These are phyloP conservation scores for Echria macrotheca DNA, from an alignment of 495 filamentous ascomycete genomes.

Conservation along the genomic window DNA sequence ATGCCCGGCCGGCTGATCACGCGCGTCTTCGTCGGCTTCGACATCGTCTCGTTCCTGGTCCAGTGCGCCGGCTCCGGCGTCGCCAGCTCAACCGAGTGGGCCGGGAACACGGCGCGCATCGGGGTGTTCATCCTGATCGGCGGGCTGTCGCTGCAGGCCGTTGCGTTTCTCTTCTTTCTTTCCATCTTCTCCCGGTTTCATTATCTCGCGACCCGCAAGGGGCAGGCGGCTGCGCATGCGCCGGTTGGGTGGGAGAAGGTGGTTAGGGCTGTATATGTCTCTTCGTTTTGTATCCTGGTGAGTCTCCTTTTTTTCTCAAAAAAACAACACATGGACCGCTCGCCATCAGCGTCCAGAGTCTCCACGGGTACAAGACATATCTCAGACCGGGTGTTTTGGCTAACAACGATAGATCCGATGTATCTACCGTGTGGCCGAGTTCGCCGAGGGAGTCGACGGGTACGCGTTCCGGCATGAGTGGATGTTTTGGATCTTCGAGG, in stretches of 20 bases:
- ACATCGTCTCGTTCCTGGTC: slow-evolving; percentile 36
- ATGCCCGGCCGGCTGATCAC: slow-evolving; percentile 35
- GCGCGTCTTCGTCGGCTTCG: slow-evolving; percentile 35
- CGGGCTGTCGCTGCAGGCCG: slow-evolving; percentile 43
- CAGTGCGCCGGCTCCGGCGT: slow-evolving; percentile 28
- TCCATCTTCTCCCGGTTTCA: slow-evolving; percentile 36
- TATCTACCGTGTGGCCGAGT: slow-evolving; percentile 60
- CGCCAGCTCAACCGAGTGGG: slow-evolving; percentile 24
- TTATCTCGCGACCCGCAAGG: background rate
- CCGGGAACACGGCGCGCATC: slow-evolving; percentile 16
- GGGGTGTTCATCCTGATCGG: slow-evolving; percentile 43
- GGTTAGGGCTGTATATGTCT: slow-evolving; percentile 47
- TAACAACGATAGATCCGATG: slow-evolving; percentile 42
- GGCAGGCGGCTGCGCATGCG: background rate
- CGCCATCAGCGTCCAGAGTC: no score
- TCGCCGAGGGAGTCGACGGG: slow-evolving; percentile 49
- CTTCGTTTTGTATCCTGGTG: slow-evolving; percentile 53
- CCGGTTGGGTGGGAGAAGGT: slow-evolving; percentile 43
- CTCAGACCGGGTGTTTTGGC: no score
- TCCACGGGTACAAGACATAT: no score
- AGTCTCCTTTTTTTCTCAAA: background rate
- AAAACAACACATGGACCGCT: no score
- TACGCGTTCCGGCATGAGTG: slow-evolving; percentile 49
- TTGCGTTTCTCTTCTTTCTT: slow-evolving; percentile 47
- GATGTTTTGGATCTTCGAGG: slow-evolving; percentile 61